phyloP scores from a whole-genome alignment of 2,329 filamentous ascomycete species.

The Cordyceps sp. region DNA sequence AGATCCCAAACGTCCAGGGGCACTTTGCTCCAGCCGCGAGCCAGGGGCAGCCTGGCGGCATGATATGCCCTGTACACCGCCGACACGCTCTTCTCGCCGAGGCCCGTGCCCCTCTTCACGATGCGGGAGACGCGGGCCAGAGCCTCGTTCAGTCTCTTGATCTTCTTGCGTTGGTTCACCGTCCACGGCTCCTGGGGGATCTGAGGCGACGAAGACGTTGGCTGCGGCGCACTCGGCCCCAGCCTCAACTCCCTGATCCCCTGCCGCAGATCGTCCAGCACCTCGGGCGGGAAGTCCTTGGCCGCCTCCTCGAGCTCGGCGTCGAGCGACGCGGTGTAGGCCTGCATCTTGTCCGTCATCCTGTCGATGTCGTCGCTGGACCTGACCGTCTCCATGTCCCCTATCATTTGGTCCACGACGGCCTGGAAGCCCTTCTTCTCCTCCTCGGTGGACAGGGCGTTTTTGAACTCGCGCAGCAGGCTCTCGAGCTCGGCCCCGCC shows the following conservation, averaged over 20 bases:
- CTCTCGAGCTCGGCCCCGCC: constrained; percentile 18
- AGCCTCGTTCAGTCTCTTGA: constrained; percentile 17
- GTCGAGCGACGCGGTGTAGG: constrained; percentile 18
- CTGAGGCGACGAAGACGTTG: constrained; percentile 3
- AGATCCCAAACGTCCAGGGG: constrained; percentile 44
- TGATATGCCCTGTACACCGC: constrained; percentile 34
- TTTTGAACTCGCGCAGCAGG: constrained; percentile 20
- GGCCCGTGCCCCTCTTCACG: constrained; percentile 8
- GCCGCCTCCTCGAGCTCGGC: constrained; percentile 15
- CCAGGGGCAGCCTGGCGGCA: constrained; percentile 24
- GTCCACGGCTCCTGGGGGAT: constrained; percentile 20
- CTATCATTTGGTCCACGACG: constrained; percentile 17
- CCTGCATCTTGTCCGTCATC: constrained; percentile 15
- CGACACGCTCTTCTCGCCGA: constrained; percentile 18
- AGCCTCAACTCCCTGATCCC: constrained; percentile 10
- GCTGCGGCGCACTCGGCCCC: not conserved
- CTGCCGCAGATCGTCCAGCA: constrained; percentile 15
- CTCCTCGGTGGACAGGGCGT: constrained; percentile 16
- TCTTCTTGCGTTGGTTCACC: constrained; percentile 19
- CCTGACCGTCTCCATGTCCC: constrained; percentile 13
- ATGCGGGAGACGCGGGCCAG: constrained; percentile 13
- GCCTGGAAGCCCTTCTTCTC: constrained; percentile 17
- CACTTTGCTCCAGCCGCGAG: constrained; percentile 33
- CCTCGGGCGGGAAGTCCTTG: constrained; percentile 14
- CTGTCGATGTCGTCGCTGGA: constrained; percentile 17